A percentile compares a stretch with the other conserved stretches of the same genome.
These are phyloP conservation scores for Flueggea neowawraea DNA, from an alignment of 441 rosid genomes.

Conservation along the genomic window DNA sequence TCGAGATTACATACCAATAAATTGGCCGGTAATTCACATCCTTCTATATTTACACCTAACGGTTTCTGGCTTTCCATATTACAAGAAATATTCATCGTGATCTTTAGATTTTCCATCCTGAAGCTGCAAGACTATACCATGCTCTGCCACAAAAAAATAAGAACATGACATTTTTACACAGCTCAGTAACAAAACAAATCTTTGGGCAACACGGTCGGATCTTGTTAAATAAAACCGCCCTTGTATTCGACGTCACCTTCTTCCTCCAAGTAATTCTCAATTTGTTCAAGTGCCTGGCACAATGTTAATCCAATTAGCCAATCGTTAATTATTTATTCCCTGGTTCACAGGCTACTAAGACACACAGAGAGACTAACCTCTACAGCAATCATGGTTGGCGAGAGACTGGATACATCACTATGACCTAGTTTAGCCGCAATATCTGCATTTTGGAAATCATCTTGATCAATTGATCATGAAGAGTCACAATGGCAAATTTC, in stretches of 20 bases:
- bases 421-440: constrained; percentile 65
- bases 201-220: background rate
- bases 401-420: constrained; percentile 46
- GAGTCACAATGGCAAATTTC: background rate
- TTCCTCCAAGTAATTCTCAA: constrained; percentile 29
- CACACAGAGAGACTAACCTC: constrained; percentile 39
- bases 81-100: no score
- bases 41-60: no score
- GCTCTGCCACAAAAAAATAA: no score
- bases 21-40: no score
- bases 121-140: no score
- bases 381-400: constrained; percentile 68
- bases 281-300: constrained; percentile 55
- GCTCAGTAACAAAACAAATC: constrained; percentile 1
- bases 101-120: no score
- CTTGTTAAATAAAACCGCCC: constrained; percentile 3
- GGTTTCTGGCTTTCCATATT: no score
- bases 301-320: constrained; percentile 10
- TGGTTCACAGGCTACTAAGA: no score
- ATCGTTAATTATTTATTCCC: no score
- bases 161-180: no score
- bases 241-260: constrained; percentile 14
- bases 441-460: constrained; percentile 33
- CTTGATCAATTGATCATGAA: background rate
- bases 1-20: no score